Conservation (phyloP, 768 basidiomycete genomes). For the Nevesoporus exiguus region DNA sequence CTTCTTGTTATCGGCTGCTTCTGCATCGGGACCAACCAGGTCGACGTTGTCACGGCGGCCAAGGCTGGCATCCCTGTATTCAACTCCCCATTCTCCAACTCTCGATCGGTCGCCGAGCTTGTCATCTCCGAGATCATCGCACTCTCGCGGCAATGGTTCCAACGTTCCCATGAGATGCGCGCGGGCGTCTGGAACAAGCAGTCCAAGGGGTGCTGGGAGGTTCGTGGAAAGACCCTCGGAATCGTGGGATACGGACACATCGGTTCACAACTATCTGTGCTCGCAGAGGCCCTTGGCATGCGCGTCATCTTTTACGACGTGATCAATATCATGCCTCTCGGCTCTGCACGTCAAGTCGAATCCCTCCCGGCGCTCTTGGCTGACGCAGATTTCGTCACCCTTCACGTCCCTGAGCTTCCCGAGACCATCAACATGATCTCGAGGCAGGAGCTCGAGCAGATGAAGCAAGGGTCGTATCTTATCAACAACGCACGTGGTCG, state of each 20-base stretch:
- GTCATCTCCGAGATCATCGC: conserved; percentile 93
- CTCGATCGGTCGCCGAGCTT: conserved; percentile 96
- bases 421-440: conserved; percentile 97
- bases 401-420: conserved; percentile 94
- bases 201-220: conserved; percentile 96
- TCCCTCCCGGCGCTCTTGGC: conserved; percentile 68
- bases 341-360: conserved; percentile 88
- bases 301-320: conserved; percentile 95
- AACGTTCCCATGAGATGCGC: conserved; percentile 84
- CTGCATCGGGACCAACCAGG: conserved; percentile 99
- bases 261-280: conserved; percentile 93
- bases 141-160: conserved; percentile 89
- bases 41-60: conserved; percentile 81
- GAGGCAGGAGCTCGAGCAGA: conserved; percentile 66
- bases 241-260: conserved; percentile 99
- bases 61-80: conserved; percentile 94
- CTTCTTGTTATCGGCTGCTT: conserved; percentile 97
- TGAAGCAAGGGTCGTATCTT: conserved; percentile 94
- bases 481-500: conserved; percentile 97
- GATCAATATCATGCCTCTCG: conserved; percentile 95
- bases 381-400: conserved; percentile 88
- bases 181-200: conserved; percentile 98
- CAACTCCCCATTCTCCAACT: conserved; percentile 99
- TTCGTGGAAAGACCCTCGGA: conserved; percentile 95
- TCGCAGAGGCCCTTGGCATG: conserved; percentile 95